phyloP scores from a whole-genome alignment of 306 rosid species.

The Abrus precatorius region DNA sequence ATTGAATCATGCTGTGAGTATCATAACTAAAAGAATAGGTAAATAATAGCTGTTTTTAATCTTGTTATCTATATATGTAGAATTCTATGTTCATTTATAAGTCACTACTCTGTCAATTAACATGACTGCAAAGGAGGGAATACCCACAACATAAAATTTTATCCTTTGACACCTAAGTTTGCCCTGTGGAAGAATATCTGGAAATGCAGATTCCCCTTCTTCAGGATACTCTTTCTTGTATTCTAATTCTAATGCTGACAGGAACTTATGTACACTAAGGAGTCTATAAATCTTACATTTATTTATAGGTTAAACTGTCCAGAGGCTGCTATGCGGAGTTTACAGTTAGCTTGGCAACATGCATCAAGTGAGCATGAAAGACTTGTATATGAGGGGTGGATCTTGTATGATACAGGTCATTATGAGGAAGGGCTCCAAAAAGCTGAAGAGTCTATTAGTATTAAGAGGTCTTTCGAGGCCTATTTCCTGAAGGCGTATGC shows the following conservation, averaged over 20 bases:
- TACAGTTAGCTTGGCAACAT: conserved; percentile 89
- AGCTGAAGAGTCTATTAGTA: conserved; percentile 88
- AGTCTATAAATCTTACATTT: conserved; percentile 40
- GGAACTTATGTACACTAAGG: conserved; percentile 13
- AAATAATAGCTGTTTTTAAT: conserved; percentile 14
- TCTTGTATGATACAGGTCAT: conserved; percentile 91
- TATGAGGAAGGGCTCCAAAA: conserved; percentile 89
- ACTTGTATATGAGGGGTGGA: conserved; percentile 95
- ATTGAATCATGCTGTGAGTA: background rate
- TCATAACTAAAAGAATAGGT: background rate
- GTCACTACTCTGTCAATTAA: background rate
- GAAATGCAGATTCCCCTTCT: conserved; percentile 23
- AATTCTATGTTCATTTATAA: conserved; percentile 3
- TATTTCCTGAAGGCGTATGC: conserved; percentile 95
- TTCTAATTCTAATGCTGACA: conserved; percentile 10
- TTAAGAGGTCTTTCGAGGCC: conserved; percentile 91
- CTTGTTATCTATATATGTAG: background rate
- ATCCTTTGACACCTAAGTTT: no score
- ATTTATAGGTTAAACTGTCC: conserved; percentile 87
- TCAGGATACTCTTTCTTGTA: conserved; percentile 15
- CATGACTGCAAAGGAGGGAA: conserved; percentile 1
- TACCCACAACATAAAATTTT: no score
- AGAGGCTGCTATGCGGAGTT: conserved; percentile 90
- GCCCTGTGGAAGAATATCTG: background rate
- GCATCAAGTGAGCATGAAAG: conserved; percentile 85